Percentiles rank a stretch among this genome's conserved stretches.
These are phyloP conservation scores for Ganoderma resinaceum DNA, from an alignment of 1,284 basidiomycete genomes.

Conservation along the genomic window DNA sequence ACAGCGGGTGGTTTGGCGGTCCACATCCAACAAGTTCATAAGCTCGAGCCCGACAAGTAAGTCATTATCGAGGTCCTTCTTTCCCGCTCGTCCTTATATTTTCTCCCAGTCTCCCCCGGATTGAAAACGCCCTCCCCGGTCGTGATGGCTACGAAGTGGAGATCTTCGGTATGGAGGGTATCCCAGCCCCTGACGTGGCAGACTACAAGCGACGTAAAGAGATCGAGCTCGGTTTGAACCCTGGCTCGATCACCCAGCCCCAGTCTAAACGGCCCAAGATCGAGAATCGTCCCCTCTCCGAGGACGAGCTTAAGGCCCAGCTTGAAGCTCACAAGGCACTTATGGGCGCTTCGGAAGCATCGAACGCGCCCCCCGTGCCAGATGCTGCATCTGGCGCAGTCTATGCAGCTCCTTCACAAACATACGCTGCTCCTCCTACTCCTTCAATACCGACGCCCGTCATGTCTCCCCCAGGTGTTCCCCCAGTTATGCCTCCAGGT, in stretches of 20 bases:
- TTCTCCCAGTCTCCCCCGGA: conserved; percentile 68
- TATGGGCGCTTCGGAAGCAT: conserved; percentile 72
- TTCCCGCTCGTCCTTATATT: conserved; percentile 4
- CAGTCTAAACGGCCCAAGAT: conserved; percentile 84
- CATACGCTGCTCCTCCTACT: conserved; percentile 65
- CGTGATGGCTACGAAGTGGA: conserved; percentile 98
- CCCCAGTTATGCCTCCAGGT: conserved; percentile 45
- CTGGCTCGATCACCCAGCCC: conserved; percentile 81
- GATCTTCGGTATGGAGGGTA: conserved; percentile 99
- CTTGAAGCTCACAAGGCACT: conserved; percentile 91
- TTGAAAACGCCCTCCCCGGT: conserved; percentile 96
- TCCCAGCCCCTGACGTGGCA: conserved; percentile 91
- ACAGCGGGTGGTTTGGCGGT: conserved; percentile 98
- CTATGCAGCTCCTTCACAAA: conserved; percentile 72
- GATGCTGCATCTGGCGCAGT: conserved; percentile 57
- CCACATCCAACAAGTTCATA: conserved; percentile 98
- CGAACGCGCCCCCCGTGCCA: conserved; percentile 45
- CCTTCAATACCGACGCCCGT: conserved; percentile 42
- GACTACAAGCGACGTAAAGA: conserved; percentile 96
- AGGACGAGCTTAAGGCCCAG: conserved; percentile 86
- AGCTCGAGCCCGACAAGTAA: conserved; percentile 95
- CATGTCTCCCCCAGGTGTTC: conserved; percentile 44
- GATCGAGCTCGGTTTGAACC: conserved; percentile 86
- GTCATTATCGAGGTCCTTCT: conserved; percentile 36
- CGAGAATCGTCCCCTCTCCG: conserved; percentile 82